phyloP scores from a whole-genome alignment of 2,329 filamentous ascomycete species.

The Cyclaneusma minus region DNA sequence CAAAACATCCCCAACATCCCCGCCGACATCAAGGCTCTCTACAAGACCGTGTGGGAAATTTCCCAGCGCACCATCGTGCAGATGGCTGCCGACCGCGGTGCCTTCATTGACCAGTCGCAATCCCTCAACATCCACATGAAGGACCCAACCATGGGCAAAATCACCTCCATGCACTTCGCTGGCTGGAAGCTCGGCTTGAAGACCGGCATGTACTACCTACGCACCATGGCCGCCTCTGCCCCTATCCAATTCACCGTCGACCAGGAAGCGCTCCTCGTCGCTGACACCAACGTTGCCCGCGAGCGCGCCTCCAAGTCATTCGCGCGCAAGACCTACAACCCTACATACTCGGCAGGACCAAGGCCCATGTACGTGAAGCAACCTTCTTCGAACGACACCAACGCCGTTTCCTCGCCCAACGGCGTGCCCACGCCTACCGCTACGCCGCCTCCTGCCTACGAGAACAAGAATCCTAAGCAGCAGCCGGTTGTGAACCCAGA shows the following conservation, averaged over 20 bases:
- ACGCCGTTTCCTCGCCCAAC: constrained; percentile 27
- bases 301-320: constrained; percentile 50
- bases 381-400: constrained; percentile 20
- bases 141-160: constrained; percentile 98
- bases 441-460: constrained; percentile 43
- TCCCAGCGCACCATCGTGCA: constrained; percentile 89
- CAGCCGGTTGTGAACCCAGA: constrained; percentile 45
- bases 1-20: constrained; percentile 97
- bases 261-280: constrained; percentile 81
- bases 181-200: constrained; percentile 99
- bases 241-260: constrained; percentile 99
- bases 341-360: constrained; percentile 46
- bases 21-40: constrained; percentile 85
- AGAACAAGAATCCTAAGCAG: constrained; percentile 27
- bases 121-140: constrained; percentile 99
- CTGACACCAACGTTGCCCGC: constrained; percentile 63
- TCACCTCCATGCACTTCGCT: constrained; percentile 98
- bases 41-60: constrained; percentile 99
- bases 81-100: constrained; percentile 96
- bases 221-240: constrained; percentile 89
- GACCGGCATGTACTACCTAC: constrained; percentile 99
- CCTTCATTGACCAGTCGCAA: constrained; percentile 97
- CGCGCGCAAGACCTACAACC: constrained; percentile 30
- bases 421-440: constrained; percentile 54
- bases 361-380: constrained; percentile 51